Percentiles rank a stretch among this genome's conserved stretches.
These are phyloP conservation scores for Lactarius sp. DNA, from an alignment of 768 basidiomycete genomes.

Conservation along the genomic window DNA sequence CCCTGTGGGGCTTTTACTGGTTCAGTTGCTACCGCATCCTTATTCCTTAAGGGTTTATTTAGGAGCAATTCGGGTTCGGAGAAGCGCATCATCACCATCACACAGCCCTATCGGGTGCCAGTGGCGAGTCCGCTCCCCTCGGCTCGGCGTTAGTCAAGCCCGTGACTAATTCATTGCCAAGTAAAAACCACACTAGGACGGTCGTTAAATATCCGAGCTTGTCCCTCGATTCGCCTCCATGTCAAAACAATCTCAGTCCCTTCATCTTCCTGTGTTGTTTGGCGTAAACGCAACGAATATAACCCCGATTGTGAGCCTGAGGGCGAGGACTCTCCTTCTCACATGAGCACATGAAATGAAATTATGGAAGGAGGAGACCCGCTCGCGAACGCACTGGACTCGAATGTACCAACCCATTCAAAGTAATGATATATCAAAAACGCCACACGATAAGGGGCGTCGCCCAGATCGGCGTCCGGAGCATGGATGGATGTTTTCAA, in stretches of 20 bases:
- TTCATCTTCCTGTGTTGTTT: conserved; percentile 1
- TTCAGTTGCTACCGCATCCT: too few species aligned
- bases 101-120: too few species aligned
- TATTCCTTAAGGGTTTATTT: not conserved
- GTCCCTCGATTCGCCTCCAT: conserved; percentile 11
- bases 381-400: conserved; percentile 5
- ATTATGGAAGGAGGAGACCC: not conserved
- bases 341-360: not conserved
- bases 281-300: not conserved
- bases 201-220: conserved; percentile 11
- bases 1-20: not conserved
- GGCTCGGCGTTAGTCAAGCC: not conserved
- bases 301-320: not conserved
- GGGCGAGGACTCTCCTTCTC: not conserved
- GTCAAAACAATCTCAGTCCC: not conserved
- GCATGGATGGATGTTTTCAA: not conserved
- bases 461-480: not conserved
- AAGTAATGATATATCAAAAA: conserved; percentile 19
- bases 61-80: too few species aligned
- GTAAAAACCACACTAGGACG: not conserved
- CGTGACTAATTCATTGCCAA: not conserved
- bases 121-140: not conserved
- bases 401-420: conserved; percentile 24
- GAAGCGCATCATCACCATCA: too few species aligned
- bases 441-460: conserved; percentile 15